Evolutionary conservation across 1,139 yeast species (phyloP).

Genomic region (Arxiozyma bovina): DNA sequence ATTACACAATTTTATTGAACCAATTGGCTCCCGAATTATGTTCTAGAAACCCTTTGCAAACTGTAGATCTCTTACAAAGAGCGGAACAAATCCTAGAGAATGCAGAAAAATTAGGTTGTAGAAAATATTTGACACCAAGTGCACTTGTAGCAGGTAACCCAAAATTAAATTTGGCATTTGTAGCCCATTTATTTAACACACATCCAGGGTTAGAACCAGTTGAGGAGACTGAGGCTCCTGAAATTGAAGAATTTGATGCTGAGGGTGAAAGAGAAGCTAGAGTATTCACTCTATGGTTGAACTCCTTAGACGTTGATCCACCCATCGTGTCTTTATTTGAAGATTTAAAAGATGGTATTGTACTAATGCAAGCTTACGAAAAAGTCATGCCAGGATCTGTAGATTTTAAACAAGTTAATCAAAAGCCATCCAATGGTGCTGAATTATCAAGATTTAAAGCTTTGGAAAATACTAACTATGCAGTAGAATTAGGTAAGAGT

Average conservation of each 20-base stretch:
- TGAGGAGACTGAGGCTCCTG: constrained; percentile 82
- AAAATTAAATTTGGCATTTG: constrained; percentile 90
- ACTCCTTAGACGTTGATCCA: constrained; percentile 92
- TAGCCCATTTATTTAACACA: constrained; percentile 91
- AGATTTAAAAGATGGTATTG: constrained; percentile 88
- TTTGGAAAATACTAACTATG: constrained; percentile 90
- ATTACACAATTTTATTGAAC: constrained; percentile 78
- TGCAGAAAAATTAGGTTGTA: constrained; percentile 85
- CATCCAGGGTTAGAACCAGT: constrained; percentile 95
- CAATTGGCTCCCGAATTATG: constrained; percentile 83
- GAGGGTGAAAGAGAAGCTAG: constrained; percentile 99
- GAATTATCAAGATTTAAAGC: constrained; percentile 89
- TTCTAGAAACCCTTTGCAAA: constrained; percentile 72
- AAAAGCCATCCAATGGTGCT: constrained; percentile 60
- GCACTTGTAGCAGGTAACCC: constrained; percentile 95
- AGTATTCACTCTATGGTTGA: constrained; percentile 94
- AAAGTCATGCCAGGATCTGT: constrained; percentile 93
- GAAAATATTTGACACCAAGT: constrained; percentile 90
- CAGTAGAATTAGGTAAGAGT: constrained; percentile 90
- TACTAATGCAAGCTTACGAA: constrained; percentile 85
- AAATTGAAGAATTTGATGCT: constrained; percentile 90
- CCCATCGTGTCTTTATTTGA: constrained; percentile 87
- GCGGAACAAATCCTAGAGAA: constrained; percentile 79
- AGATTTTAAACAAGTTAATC: constrained; percentile 70
- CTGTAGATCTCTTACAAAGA: constrained; percentile 59